Evolutionary conservation across 2,329 filamentous ascomycete genomes (phyloP).

Genomic region (Esteya vermicola): DNA sequence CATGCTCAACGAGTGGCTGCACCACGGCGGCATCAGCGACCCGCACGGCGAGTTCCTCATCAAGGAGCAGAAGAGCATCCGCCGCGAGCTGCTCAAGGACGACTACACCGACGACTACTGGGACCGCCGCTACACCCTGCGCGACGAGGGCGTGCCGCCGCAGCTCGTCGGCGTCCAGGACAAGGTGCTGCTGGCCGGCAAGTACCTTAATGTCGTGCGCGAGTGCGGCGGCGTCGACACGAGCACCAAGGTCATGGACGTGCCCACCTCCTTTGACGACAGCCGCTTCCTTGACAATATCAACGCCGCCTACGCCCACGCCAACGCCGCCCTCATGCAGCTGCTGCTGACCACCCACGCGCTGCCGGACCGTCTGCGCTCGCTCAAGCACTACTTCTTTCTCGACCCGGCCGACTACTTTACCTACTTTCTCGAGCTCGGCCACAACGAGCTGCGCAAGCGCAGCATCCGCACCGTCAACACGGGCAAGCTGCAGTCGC

Average conservation of each 20-base stretch:
- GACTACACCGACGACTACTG: slow-evolving; percentile 99
- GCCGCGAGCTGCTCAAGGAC: slow-evolving; percentile 76
- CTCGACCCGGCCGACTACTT: slow-evolving; percentile 97
- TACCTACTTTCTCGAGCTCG: slow-evolving; percentile 89
- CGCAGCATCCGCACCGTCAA: slow-evolving; percentile 85
- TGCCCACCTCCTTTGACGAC: slow-evolving; percentile 89
- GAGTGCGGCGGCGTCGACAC: slow-evolving; percentile 95
- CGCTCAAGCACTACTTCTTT: slow-evolving; percentile 98
- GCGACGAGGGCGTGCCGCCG: slow-evolving; percentile 80
- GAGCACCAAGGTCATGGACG: slow-evolving; percentile 72
- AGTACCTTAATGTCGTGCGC: slow-evolving; percentile 94
- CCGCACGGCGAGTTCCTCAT: slow-evolving; percentile 89
- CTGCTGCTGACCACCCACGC: slow-evolving; percentile 86
- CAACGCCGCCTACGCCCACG: slow-evolving; percentile 85
- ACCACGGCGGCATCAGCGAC: slow-evolving; percentile 89
- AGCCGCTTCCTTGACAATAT: slow-evolving; percentile 88
- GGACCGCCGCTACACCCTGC: slow-evolving; percentile 93
- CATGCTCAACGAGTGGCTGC: slow-evolving; percentile 98
- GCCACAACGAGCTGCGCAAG: slow-evolving; percentile 79
- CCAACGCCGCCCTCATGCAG: slow-evolving; percentile 84
- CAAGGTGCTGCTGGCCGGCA: slow-evolving; percentile 87
- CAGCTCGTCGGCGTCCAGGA: slow-evolving; percentile 85
- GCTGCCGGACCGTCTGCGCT: slow-evolving; percentile 71
- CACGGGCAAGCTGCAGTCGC: slow-evolving; percentile 79
- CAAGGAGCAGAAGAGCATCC: slow-evolving; percentile 91